Base-by-base conservation (phyloP, 2,329 filamentous ascomycete genomes). In the Ceratocystis variospora region DNA sequence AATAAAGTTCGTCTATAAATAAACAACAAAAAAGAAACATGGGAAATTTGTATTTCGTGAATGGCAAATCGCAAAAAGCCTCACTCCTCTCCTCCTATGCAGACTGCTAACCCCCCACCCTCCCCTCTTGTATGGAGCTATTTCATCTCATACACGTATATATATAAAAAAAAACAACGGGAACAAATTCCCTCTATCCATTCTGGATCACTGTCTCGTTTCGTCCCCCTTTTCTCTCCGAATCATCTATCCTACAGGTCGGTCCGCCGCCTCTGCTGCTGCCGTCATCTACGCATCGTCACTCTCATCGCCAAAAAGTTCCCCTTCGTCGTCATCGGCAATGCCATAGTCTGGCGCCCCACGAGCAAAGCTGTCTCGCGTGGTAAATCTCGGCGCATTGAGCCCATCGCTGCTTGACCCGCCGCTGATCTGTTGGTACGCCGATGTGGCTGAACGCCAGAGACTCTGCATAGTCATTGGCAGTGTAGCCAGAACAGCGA, bases 271-370 rank as follows among this genome's bases (percentile, higher is more conserved):
- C 61, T 22, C 31, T 33, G 31, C 45, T 55, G 19, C 31, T 33
- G 31, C 45, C 62, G 19, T 2, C 28, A 62, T 64, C 50, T 70
- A 88, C 69, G 96, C 93, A 73, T 96, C 91, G 70, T 96, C 93
- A 70, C 90, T 91, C 68, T 96, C 92, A 71, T 96, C 93, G 0
- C 94, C 94, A 45, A 99, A 77, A 70, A 99, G 78, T 78, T 97
- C 93, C 62, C 93, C 93, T 74, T 97, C 94, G 73, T 97, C 94
- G 63, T 94, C 89, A 72, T 96, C 91, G 63, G 96, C 90, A 72
- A 87, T 82, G 17, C 87, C 84, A 75, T 97, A 97, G 75, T 96
- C 90, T n/a, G 88, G 87, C 66, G 89, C 83, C 0, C 90, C 88
- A 66, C 91, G 83, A 4, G 91, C 88, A 76, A 99, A 99, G 68